Percentiles rank a stretch among this genome's conserved stretches.
Evolutionary conservation across 371 early-diverging fungal genomes (phyloP).

Genomic region (Mortierella sp.): DNA sequence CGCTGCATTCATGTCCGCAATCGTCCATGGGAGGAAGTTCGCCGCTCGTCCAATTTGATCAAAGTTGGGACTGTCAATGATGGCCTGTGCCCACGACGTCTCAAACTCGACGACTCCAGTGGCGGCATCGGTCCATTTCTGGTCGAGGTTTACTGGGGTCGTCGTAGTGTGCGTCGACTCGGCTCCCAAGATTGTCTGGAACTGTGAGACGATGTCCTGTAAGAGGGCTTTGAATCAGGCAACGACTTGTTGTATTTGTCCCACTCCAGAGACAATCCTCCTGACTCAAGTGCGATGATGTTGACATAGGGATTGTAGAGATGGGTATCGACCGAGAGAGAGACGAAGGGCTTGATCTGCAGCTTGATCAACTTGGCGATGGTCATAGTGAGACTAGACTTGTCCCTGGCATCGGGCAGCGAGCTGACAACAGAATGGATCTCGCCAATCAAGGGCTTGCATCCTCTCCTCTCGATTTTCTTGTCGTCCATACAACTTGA

Average conservation of each 20-base stretch:
- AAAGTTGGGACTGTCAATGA: not conserved
- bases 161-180: not conserved
- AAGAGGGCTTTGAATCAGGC: conserved; percentile 34
- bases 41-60: conserved; percentile 61
- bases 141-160: not conserved
- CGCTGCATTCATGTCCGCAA: conserved; percentile 47
- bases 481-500: conserved; percentile 66
- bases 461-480: conserved; percentile 56
- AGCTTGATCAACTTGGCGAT: not conserved
- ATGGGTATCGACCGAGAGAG: not conserved
- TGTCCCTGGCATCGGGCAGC: conserved; percentile 18
- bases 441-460: conserved; percentile 60
- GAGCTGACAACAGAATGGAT: conserved; percentile 48
- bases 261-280: not conserved
- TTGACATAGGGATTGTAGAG: not conserved
- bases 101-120: conserved; percentile 28
- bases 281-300: not conserved
- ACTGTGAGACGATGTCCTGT: conserved; percentile 39
- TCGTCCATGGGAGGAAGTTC: conserved; percentile 57
- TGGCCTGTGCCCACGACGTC: not conserved
- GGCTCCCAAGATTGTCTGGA: conserved; percentile 18
- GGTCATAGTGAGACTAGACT: conserved; percentile 14
- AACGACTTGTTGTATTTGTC: not conserved
- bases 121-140: conserved; percentile 24
- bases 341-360: not conserved